Base-by-base conservation (phyloP, 2,329 filamentous ascomycete species). In the Aureobasidium sp. region DNA sequence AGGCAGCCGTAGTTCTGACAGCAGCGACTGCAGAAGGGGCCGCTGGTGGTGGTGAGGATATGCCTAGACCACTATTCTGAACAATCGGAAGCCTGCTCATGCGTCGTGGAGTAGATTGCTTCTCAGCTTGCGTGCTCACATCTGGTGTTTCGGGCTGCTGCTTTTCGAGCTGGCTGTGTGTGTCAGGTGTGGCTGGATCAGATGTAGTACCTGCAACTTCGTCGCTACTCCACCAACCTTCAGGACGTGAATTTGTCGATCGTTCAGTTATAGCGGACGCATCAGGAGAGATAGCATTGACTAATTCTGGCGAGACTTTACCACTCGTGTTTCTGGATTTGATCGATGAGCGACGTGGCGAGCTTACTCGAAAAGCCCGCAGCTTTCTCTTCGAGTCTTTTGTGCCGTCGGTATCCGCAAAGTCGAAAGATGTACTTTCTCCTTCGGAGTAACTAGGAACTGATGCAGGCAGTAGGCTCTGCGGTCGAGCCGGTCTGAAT, bases 361-460 rank as follows among this genome's bases (percentile, higher is more conserved):
- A 46, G 57, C 34, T 51, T 3, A 51, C 57, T 5, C 57, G 57
- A 12, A 32, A 58, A 2, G 37, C 52, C 36, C 46, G 61, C 12
- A 47, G 27, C 20, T 29, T 61, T 1, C n/a, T 53, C 39, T 34
- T 61, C 8, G 34, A 6, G 12, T 61, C 37, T 32, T n/a, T 29
- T 20, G 61, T 34, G 20, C 61, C 50, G 10, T 65, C 62, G 1
- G 52, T 32, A 23, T 53, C 48, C 5, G 62, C 62, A n/a, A 32
- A 39, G n/a, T 63, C 55, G 13, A 29, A 46, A n/a, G 55, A 29
- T 17, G 32, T 46, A 12, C 61, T 48, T 39, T 64, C 64, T 39
- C 27, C 58, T 53, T 63, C 62, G 9, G 64, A 64, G 32, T 64
- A 64, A 26, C 60, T 61, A 6, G 64, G 64, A 4, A 62, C 41